Conservation (phyloP, 108 stramenopile genomes). For the Aurantiochytrium sp. region DNA sequence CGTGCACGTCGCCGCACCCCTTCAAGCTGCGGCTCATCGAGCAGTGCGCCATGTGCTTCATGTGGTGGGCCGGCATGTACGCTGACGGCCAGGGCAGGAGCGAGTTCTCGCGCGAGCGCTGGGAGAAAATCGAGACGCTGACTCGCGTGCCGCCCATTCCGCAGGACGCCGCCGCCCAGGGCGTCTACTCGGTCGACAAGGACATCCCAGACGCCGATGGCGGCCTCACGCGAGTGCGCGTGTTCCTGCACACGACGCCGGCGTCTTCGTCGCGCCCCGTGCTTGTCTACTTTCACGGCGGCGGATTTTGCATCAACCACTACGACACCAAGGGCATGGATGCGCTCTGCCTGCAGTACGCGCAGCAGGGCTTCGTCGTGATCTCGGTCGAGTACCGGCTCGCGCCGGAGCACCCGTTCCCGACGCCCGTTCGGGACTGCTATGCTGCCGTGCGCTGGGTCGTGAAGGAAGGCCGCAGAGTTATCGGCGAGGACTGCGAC, state of each 20-base stretch:
- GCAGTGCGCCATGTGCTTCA: neutral
- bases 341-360: neutral
- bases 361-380: neutral
- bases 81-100: neutral
- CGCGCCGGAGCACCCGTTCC: neutral
- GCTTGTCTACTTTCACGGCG: neutral
- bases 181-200: neutral
- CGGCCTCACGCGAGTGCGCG: neutral
- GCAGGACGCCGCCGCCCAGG: neutral
- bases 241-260: neutral
- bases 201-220: neutral
- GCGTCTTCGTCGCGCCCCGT: neutral
- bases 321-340: neutral
- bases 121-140: neutral
- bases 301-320: slow-evolving; percentile 1
- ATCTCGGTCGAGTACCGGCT: neutral
- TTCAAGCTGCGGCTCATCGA: neutral
- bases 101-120: neutral
- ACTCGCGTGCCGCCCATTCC: neutral
- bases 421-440: neutral
- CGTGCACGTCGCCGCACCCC: neutral
- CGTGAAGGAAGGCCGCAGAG: neutral
- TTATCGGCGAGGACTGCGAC: neutral
- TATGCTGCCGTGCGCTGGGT: neutral
- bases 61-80: neutral